phyloP scores from a whole-genome alignment of 176 grass and related monocot genomes.

The Aegilops bicornis region DNA sequence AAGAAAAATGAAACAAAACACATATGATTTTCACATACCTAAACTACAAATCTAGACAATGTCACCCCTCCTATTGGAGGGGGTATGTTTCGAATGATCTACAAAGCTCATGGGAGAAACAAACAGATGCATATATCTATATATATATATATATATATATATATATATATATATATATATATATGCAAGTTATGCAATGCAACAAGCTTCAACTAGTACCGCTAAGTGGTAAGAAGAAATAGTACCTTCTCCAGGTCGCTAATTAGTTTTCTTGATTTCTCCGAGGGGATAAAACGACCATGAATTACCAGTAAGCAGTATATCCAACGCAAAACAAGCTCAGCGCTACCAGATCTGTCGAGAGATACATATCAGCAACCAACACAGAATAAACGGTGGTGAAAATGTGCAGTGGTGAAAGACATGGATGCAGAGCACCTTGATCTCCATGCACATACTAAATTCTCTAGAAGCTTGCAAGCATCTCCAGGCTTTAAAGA shows the following conservation, averaged over 20 bases:
- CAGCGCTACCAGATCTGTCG: conserved; percentile 55
- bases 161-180: not conserved
- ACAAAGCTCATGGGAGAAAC: conserved; percentile 9
- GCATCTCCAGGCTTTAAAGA: conserved; percentile 68
- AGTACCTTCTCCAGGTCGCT: conserved; percentile 68
- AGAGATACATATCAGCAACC: conserved; percentile 29
- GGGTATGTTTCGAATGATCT: not conserved
- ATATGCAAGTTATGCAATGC: not conserved
- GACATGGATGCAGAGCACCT: conserved; percentile 43
- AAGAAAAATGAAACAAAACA: not conserved
- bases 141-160: too few relatives aligned
- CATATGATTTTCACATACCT: not conserved
- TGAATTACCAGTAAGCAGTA: conserved; percentile 76
- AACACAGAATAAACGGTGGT: not conserved
- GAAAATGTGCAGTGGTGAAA: not conserved
- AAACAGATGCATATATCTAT: not conserved
- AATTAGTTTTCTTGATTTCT: conserved; percentile 53
- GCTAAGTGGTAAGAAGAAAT: not conserved
- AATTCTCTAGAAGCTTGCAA: conserved; percentile 58
- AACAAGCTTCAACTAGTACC: not conserved
- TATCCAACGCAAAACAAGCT: conserved; percentile 75
- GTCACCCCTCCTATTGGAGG: not conserved
- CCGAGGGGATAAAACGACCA: conserved; percentile 56
- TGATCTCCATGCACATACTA: conserved; percentile 72
- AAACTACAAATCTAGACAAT: not conserved